These are phyloP conservation scores for Yamadazyma songkhlaensis DNA, from an alignment of 1,139 yeast genomes.

Conservation along the genomic window DNA sequence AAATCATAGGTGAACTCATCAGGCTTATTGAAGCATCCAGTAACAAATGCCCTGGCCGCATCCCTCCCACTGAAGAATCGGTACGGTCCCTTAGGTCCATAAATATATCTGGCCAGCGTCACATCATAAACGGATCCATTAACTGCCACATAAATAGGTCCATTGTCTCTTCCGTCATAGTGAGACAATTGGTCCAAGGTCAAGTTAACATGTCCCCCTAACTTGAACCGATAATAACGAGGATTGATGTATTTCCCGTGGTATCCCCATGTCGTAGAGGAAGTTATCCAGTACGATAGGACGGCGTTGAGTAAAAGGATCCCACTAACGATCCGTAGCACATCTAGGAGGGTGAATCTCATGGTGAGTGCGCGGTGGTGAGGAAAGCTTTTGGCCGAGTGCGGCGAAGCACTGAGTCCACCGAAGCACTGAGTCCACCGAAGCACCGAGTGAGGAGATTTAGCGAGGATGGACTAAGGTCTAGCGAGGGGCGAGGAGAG, in stretches of 20 bases:
- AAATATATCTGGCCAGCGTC: slow-evolving; percentile 46
- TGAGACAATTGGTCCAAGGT: slow-evolving; percentile 47
- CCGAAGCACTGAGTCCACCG: too few relatives aligned
- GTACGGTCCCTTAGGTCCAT: slow-evolving; percentile 69
- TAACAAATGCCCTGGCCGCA: slow-evolving; percentile 70
- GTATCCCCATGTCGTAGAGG: slow-evolving; percentile 52
- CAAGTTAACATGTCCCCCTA: slow-evolving; percentile 24
- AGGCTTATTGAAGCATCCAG: slow-evolving; percentile 65
- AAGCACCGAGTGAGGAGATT: too few relatives aligned
- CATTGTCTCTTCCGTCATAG: slow-evolving; percentile 50
- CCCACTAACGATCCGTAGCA: slow-evolving; percentile 46
- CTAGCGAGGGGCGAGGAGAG: too few relatives aligned
- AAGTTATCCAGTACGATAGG: slow-evolving; percentile 51
- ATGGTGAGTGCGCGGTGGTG: too few relatives aligned
- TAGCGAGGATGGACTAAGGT: too few relatives aligned
- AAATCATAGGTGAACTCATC: slow-evolving; percentile 67
- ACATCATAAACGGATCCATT: slow-evolving; percentile 75
- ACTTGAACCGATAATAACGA: slow-evolving; percentile 32
- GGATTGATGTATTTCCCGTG: slow-evolving; percentile 51
- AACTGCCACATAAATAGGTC: slow-evolving; percentile 65
- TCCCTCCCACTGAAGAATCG: slow-evolving; percentile 64
- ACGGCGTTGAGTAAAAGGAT: slow-evolving; percentile 45
- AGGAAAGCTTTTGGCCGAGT: not conserved
- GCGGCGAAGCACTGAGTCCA: too few relatives aligned
- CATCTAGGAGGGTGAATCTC: slow-evolving; percentile 32